Percentiles rank a stretch among this genome's conserved stretches.
Evolutionary conservation across 2,329 filamentous ascomycete species (phyloP).

Genomic region (Seiridium unicorne): DNA sequence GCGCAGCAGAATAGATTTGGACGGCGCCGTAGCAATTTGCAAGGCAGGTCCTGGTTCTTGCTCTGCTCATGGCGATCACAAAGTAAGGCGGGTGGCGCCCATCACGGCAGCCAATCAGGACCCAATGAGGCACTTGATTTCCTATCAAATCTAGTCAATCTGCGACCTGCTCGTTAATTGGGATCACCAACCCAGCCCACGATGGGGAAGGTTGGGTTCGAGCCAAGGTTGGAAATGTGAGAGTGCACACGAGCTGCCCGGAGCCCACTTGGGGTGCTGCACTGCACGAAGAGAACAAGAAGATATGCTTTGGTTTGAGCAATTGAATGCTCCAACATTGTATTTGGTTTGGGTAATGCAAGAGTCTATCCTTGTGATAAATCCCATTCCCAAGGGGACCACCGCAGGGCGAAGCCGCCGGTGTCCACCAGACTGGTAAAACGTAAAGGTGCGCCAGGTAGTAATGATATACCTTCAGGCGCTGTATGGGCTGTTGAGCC

Average conservation of each 20-base stretch:
- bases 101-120: conserved; percentile 22
- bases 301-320: not conserved
- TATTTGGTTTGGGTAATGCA: conserved; percentile 20
- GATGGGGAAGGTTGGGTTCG: not conserved
- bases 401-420: conserved; percentile 15
- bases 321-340: conserved; percentile 16
- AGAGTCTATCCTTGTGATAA: conserved; percentile 21
- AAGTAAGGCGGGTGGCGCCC: conserved; percentile 31
- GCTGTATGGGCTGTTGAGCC: conserved; percentile 24
- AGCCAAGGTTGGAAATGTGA: not conserved
- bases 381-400: conserved; percentile 19
- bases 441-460: conserved; percentile 25
- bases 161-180: not conserved
- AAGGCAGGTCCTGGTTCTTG: not conserved
- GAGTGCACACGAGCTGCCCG: not conserved
- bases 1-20: no score
- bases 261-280: no score
- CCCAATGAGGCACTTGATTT: not conserved
- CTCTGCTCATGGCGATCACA: conserved; percentile 2
- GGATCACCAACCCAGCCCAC: not conserved
- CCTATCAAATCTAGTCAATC: not conserved
- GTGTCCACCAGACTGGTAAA: conserved; percentile 21
- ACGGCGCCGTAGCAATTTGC: not conserved
- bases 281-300: no score
- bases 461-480: not conserved